Evolutionary conservation across 192 early-diverging fungal species (phyloP).

Genomic region (Geranomyces michiganensis): DNA sequence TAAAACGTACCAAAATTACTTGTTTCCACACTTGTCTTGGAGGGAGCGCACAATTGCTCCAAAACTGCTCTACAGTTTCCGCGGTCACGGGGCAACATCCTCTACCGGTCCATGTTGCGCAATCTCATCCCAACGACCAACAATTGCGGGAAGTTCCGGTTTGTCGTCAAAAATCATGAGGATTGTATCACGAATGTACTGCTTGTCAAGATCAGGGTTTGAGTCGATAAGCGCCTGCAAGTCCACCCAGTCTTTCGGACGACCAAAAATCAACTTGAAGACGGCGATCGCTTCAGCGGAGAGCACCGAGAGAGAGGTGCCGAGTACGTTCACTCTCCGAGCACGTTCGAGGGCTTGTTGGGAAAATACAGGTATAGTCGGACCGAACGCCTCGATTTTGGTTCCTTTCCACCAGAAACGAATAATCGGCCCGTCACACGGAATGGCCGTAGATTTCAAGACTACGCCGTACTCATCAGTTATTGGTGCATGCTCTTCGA

Average conservation of each 20-base stretch:
- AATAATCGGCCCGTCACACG: conserved; percentile 14
- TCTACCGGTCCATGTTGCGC: conserved; percentile 12
- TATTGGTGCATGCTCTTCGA: conserved; percentile 14
- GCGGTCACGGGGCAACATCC: too few relatives aligned
- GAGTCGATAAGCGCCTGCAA: conserved; percentile 10
- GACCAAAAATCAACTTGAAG: conserved; percentile 12
- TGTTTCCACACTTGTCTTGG: too few relatives aligned
- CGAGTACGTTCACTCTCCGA: conserved; percentile 13
- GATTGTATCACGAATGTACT: conserved; percentile 13
- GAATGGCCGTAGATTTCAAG: conserved; percentile 12
- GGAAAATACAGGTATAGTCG: conserved; percentile 13
- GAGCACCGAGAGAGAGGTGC: conserved; percentile 10
- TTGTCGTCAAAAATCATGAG: conserved; percentile 13
- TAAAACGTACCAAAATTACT: too few relatives aligned
- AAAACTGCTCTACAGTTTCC: too few relatives aligned
- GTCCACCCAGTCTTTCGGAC: conserved; percentile 10
- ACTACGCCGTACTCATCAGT: conserved; percentile 14
- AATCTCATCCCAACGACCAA: conserved; percentile 3
- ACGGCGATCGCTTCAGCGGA: conserved; percentile 14
- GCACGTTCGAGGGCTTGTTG: conserved; percentile 14
- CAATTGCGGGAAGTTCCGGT: conserved; percentile 10
- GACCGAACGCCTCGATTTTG: conserved; percentile 14
- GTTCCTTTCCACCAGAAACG: conserved; percentile 14
- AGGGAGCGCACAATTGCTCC: too few relatives aligned
- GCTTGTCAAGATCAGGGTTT: conserved; percentile 13